Evolutionary conservation across 768 basidiomycete genomes (phyloP), one percentile per base, ranked within the genome.

Genomic region (Phylloporus arenicola): DNA sequence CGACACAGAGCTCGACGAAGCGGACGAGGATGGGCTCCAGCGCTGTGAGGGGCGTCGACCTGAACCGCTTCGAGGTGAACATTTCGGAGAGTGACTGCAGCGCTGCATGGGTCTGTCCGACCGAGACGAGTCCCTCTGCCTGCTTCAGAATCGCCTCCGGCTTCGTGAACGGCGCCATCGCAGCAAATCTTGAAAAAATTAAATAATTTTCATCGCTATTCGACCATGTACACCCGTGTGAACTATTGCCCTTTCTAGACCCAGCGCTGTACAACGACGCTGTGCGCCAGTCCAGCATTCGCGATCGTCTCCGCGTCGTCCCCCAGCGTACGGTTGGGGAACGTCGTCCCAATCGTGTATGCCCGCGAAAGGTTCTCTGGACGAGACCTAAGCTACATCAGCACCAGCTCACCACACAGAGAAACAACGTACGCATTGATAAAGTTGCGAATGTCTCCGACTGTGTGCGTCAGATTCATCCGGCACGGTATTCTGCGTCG

Each of bases 11-110:
- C 64, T 94, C 90, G 73, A 98, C 83, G 73, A 95, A 97, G 51
- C 92, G 87, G 57, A 92, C 72, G 79, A 97, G 87, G 69, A 98
- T 96, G 46, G 96, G 96, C 68, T 98, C 95, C 43, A 98, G 81
- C 4, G 88, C 83, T 3, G 82, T 74, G 22, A 97, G 72, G 1
- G 94, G 89, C 0, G 94, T 97, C 35, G 88, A 84, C 57, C 93
- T 81, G 76, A 98, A 97, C 44, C 90, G 86, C 74, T 97, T 97
- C 17, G 88, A 88, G 29, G 84, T 76, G 69, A 95, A 92, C 83
- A 94, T 89, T 65, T 95, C 92, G 2, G 91, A 84, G 58, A 95
- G 78, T 6, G 88, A 88, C 64, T 92, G 89, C 12, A 94, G 80
- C 7, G 92, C 92, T 5, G 92, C 92, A 65, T 89, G 86, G 0